Conservation (phyloP, 805 yeast species). For the Schizosaccharomyces lindneri region DNA sequence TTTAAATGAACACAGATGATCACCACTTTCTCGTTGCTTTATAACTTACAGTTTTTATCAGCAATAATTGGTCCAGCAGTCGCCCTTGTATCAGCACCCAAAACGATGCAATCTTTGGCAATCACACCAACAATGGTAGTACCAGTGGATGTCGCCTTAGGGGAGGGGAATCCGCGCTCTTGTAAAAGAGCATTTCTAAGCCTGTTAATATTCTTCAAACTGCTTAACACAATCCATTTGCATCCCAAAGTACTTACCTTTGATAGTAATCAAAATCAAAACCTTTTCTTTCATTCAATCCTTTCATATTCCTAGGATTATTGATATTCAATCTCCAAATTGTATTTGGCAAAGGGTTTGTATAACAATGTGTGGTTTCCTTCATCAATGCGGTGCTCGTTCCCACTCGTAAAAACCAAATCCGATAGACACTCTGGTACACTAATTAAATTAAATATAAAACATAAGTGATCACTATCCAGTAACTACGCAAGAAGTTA, state of each 20-base stretch:
- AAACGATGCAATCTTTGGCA: slow-evolving; percentile 11
- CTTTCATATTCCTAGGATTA: neutral
- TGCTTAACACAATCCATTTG: neutral
- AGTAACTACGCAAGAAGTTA: no score
- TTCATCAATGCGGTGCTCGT: no score
- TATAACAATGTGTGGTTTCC: neutral
- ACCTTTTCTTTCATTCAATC: neutral
- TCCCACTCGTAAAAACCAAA: no score
- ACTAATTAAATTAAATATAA: no score
- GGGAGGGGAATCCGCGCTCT: slow-evolving; percentile 47
- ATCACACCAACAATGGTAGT: slow-evolving; percentile 84
- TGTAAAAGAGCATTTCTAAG: slow-evolving; percentile 45
- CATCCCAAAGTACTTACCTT: neutral
- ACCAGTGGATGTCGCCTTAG: slow-evolving; percentile 90
- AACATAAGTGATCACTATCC: no score
- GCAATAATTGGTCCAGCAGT: slow-evolving; percentile 93
- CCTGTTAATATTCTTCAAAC: neutral
- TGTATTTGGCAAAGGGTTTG: neutral
- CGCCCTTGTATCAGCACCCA: slow-evolving; percentile 97
- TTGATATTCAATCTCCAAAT: neutral
- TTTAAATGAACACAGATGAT: neutral
- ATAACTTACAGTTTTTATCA: slow-evolving; percentile 90
- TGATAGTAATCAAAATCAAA: neutral
- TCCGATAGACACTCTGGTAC: no score
- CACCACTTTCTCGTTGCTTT: slow-evolving; percentile 10